A percentile compares a stretch with the other conserved stretches of the same genome.
phyloP scores from a whole-genome alignment of 2,329 filamentous ascomycete genomes.

The Fusarium subglutinans region DNA sequence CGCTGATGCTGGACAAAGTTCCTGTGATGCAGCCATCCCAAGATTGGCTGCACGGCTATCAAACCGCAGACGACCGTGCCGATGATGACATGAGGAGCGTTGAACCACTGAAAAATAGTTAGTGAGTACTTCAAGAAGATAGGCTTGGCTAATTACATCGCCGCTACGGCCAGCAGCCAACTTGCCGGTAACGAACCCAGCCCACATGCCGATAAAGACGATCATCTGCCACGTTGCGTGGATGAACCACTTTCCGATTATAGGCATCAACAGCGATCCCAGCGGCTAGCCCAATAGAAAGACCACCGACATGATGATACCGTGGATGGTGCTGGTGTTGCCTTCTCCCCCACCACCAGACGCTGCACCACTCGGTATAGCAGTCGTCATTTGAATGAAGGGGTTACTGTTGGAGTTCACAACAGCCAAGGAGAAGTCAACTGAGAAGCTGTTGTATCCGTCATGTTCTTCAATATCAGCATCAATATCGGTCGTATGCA shows the following conservation, averaged over 20 bases:
- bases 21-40: slow-evolving; percentile 66
- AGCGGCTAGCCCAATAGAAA: not conserved
- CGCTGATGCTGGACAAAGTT: slow-evolving; percentile 56
- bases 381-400: not conserved
- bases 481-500: not conserved
- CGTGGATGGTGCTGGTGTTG: not conserved
- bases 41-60: slow-evolving; percentile 64
- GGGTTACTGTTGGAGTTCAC: not conserved
- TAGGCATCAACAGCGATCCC: not conserved
- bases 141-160: not conserved
- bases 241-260: not conserved
- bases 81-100: slow-evolving; percentile 61
- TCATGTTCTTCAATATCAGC: not conserved
- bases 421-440: not conserved
- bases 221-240: not conserved
- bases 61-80: slow-evolving; percentile 63
- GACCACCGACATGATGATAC: not conserved
- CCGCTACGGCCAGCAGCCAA: not conserved
- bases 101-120: slow-evolving; percentile 55
- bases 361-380: not conserved
- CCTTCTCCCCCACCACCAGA: not conserved
- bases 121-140: not conserved
- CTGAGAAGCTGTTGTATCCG: not conserved
- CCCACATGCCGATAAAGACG: not conserved
- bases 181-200: not conserved